Evolutionary conservation across 176 grass and related monocot species (phyloP).

Genomic region (Hyparrhenia diplandra): DNA sequence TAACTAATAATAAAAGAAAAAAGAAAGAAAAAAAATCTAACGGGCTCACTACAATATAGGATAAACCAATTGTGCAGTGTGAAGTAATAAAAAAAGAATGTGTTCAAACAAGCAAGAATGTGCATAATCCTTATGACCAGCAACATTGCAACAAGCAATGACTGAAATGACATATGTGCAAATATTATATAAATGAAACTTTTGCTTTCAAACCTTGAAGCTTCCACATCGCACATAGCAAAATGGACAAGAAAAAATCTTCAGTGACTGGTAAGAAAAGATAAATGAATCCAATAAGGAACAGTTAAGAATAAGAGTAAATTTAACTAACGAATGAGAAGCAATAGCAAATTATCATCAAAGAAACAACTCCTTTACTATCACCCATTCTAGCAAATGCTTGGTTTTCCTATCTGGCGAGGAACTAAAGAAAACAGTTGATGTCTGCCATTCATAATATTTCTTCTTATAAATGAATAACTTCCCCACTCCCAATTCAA

Average conservation of each 20-base stretch:
- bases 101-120: slow-evolving; percentile 1
- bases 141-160: not conserved
- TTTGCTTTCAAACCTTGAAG: slow-evolving; percentile 66
- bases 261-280: slow-evolving; percentile 77
- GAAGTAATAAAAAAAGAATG: no score
- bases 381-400: not conserved
- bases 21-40: not conserved
- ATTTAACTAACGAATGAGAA: slow-evolving; percentile 7
- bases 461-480: not conserved
- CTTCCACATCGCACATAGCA: slow-evolving; percentile 85
- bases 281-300: slow-evolving; percentile 26
- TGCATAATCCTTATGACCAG: slow-evolving; percentile 9
- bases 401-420: not conserved
- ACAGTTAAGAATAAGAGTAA: not conserved
- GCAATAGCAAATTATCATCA: slow-evolving; percentile 26
- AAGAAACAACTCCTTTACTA: not conserved
- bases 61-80: not conserved
- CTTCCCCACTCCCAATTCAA: not conserved
- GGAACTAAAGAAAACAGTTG: not conserved
- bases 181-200: slow-evolving; percentile 20
- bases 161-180: not conserved
- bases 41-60: not conserved
- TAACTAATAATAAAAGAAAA: not conserved
- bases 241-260: slow-evolving; percentile 95
- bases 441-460: not conserved